Percentiles rank a stretch among this genome's conserved stretches.
Evolutionary conservation across 1,139 yeast species (phyloP).

Genomic region (Chernovozyma aurita): DNA sequence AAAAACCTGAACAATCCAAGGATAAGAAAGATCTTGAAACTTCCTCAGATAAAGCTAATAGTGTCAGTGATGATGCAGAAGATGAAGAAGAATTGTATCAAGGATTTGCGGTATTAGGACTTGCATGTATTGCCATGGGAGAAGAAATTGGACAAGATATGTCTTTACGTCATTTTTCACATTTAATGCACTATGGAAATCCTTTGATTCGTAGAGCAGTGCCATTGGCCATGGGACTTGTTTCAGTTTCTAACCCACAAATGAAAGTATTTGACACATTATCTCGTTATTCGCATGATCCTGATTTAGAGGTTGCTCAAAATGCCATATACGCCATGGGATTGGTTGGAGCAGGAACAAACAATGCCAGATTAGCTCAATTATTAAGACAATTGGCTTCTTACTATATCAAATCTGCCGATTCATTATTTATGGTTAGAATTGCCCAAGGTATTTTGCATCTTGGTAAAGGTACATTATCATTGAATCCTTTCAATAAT

Average conservation of each 20-base stretch:
- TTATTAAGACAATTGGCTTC: constrained; percentile 90
- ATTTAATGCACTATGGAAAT: constrained; percentile 96
- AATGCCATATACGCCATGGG: constrained; percentile 98
- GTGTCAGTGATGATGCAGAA: constrained; percentile 22
- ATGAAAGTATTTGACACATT: constrained; percentile 96
- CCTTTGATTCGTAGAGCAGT: constrained; percentile 90
- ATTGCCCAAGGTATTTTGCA: constrained; percentile 93
- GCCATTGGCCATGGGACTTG: constrained; percentile 95
- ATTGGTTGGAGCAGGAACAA: constrained; percentile 96
- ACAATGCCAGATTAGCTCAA: constrained; percentile 96
- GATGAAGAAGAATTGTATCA: constrained; percentile 65
- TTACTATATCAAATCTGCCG: constrained; percentile 87
- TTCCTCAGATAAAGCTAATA: constrained; percentile 15
- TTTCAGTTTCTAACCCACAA: constrained; percentile 90
- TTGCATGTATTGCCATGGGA: constrained; percentile 95
- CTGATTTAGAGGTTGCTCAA: constrained; percentile 90
- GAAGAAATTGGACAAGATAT: constrained; percentile 97
- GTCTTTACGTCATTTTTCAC: constrained; percentile 96
- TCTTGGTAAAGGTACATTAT: constrained; percentile 91
- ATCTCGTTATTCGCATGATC: constrained; percentile 94
- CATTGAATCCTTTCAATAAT: constrained; percentile 83
- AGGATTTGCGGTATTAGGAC: constrained; percentile 90
- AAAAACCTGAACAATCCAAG: background rate
- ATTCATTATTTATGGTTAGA: constrained; percentile 87
- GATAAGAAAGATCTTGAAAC: constrained; percentile 7